These are phyloP conservation scores for Dorcoceras hygrometricum DNA, from an alignment of 257 asterid genomes.

Conservation along the genomic window DNA sequence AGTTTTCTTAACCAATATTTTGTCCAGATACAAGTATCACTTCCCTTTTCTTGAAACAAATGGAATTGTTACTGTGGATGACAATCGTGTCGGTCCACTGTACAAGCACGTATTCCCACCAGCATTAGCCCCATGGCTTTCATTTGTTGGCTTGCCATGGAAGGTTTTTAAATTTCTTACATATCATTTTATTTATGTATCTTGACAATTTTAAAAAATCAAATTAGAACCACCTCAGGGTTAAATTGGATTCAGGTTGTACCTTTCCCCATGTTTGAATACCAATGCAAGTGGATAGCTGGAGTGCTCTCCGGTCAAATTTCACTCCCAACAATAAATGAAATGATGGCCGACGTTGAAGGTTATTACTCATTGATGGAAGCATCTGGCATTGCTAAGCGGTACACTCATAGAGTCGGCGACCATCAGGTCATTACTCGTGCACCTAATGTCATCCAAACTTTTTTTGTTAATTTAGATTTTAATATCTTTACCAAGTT, in stretches of 20 bases:
- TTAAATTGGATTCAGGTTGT: conserved; percentile 51
- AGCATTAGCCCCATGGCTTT: conserved; percentile 69
- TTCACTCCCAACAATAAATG: conserved; percentile 52
- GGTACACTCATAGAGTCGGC: conserved; percentile 70
- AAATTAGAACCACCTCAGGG: neutral
- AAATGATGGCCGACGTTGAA: conserved; percentile 68
- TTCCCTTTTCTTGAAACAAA: conserved; percentile 84
- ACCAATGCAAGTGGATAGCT: conserved; percentile 90
- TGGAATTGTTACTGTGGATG: conserved; percentile 68
- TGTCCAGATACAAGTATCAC: conserved; percentile 68
- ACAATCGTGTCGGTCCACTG: conserved; percentile 87
- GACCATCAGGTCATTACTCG: conserved; percentile 52
- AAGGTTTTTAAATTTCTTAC: conserved; percentile 46
- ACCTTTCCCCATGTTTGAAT: conserved; percentile 77
- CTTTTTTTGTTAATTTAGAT: neutral
- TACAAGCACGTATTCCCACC: conserved; percentile 89
- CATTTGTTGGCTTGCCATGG: conserved; percentile 96
- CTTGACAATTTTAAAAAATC: neutral
- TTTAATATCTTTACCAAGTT: neutral
- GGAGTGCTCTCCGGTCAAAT: conserved; percentile 72
- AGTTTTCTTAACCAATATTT: neutral
- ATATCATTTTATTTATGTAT: neutral
- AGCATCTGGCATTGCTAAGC: conserved; percentile 56
- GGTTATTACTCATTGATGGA: conserved; percentile 62
- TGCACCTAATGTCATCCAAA: neutral